Base-by-base conservation (phyloP, 169 alveolate genomes). In the Eimeria maxima region DNA sequence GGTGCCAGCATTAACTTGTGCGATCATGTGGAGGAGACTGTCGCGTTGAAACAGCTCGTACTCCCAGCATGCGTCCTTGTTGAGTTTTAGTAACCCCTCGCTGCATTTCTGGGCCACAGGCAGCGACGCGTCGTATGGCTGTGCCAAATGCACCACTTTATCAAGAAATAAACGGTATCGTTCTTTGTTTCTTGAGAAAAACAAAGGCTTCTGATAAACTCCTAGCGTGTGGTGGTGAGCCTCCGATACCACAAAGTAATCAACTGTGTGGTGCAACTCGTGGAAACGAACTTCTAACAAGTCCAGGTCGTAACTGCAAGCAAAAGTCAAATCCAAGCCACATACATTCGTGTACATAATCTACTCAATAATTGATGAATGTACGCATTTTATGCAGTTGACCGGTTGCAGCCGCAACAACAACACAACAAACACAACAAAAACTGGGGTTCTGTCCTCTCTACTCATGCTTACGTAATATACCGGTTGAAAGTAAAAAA, bases 191-290 rank as follows among this genome's bases (percentile, higher is more conserved):
- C 87, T 57, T 6, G 57, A 24, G 55, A 91, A 91, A 38, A 91
- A 81, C 2, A 91, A 74, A 24, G 95, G 95, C 95, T 91, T 91
- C 91, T 55, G 81, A 27, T 55, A 91, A 11, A 91, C 53, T 20
- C 95, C 95, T 57, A 81, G 24, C 29, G 95, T 91, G 69, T 91
- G 95, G 18, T 91, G 95, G 45, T 47, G 95, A 22, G 95, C 84
- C 67, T 91, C 95, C 29, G 87, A 44, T 1, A 91, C 81, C 14
- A 91, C 95, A 42, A 91, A 91, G 47, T 91, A 91, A 44, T 91
- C 95, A 18, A 74, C 95, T 2, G 95, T 7, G 22, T 91, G 90
- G 7, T 91, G 33, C 47, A 74, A 57, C 83, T 91, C 95, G 83
- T 91, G 87, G 42, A 27, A 55, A 6, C 95, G 95, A 44, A 91